Base-by-base conservation (phyloP, 2,329 filamentous ascomycete species). In the Cadophora malorum region DNA sequence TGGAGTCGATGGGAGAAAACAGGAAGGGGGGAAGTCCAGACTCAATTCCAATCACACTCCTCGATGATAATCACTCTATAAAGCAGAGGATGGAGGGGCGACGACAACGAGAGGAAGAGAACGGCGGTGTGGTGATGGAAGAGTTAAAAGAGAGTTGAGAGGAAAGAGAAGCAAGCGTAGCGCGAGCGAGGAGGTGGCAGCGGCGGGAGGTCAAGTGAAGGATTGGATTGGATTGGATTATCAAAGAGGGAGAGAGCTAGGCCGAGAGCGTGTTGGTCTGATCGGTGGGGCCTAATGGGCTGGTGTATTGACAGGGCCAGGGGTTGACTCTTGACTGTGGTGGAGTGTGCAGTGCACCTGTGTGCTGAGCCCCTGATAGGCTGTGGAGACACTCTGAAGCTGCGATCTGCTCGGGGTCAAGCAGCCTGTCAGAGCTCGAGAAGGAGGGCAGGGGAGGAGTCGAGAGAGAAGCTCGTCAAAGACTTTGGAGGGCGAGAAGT, bases 21-120 rank as follows among this genome's bases (percentile, higher is more conserved):
- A 35, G 45, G 53, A 45, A 49, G 41, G 9, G 9, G 35, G 25
- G 35, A 38, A 25, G 41, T 25, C 28, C 49, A n/a, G 33, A 35
- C 25, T 45, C 53, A 33, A 50, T 52, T 64, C 47, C 62, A 41
- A 56, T 52, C 23, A 28, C n/a, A 33, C 31, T 63, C 45, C 31
- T 35, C 45, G 60, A 50, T n/a, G 50, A 41, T 55, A 16, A 23
- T 50, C 45, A 49, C 49, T 49, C 45, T 50, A 41, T 55, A 23
- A 59, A 33, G 23, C 6, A 56, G 50, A 56, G 49, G 62, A 55
- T 19, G 31, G 31, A 64, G 35, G 38, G 62, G 50, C 31, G 62
- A 47, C 49, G 62, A 64, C 49, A 64, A 52, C n/a, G 31, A 63
- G 33, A 45, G 62, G 62, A 38, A 41, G 21, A 64, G 33, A 35